Evolutionary conservation across 768 basidiomycete genomes (phyloP).

Genomic region (Cystofilobasidium macerans): DNA sequence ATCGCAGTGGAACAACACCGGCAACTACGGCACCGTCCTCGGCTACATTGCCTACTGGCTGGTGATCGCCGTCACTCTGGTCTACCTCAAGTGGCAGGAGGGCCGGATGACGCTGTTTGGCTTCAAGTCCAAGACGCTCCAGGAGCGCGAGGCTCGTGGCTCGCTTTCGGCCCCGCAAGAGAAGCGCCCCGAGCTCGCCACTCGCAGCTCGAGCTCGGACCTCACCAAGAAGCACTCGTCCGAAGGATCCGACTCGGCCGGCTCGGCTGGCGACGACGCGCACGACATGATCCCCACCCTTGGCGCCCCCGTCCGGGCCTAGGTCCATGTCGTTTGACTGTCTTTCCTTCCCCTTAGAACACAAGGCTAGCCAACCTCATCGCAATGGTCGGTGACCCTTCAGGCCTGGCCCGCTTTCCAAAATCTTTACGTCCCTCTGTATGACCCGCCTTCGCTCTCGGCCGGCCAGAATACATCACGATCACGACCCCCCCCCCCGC

Average conservation of each 20-base stretch:
- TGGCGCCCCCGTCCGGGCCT: too few species aligned
- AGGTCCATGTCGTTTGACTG: too few species aligned
- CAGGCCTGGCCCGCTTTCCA: too few species aligned
- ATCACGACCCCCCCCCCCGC: too few species aligned
- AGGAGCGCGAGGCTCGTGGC: conserved; percentile 24
- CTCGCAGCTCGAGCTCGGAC: not conserved
- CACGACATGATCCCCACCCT: too few species aligned
- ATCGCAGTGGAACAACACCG: conserved; percentile 62
- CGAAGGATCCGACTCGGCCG: not conserved
- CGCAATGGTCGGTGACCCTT: too few species aligned
- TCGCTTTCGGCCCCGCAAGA: not conserved
- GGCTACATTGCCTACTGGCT: conserved; percentile 89
- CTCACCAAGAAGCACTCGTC: not conserved
- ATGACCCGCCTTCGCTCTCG: too few species aligned
- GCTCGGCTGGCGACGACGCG: too few species aligned
- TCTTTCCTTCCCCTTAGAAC: too few species aligned
- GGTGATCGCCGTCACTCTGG: conserved; percentile 56
- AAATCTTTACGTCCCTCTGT: too few species aligned
- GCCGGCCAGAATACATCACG: too few species aligned
- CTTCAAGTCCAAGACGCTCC: conserved; percentile 27
- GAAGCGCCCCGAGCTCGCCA: not conserved
- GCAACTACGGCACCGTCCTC: conserved; percentile 68
- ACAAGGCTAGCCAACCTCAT: too few species aligned
- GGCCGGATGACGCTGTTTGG: conserved; percentile 38
- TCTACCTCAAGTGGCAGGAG: conserved; percentile 45